Evolutionary conservation across 139 green algal species (phyloP).

Genomic region (Bryopsis sp.): DNA sequence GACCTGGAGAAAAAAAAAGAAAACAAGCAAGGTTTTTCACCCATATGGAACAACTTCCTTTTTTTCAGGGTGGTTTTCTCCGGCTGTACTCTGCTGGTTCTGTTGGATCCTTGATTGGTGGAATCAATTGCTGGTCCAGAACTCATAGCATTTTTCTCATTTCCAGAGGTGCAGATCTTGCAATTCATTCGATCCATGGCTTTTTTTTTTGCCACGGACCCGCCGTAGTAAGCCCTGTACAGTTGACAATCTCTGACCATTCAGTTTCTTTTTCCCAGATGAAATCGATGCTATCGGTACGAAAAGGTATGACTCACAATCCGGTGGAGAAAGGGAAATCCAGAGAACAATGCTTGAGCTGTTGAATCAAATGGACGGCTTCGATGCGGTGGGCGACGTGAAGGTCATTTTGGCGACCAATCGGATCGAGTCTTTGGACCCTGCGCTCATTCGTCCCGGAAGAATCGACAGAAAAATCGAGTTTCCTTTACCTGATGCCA

Average conservation of each 20-base stretch:
- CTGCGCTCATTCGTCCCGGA: constrained; percentile 90
- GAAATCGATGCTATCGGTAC: constrained; percentile 98
- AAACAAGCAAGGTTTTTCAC: too few species aligned
- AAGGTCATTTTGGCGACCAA: constrained; percentile 99
- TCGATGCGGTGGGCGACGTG: constrained; percentile 88
- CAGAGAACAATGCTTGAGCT: constrained; percentile 98
- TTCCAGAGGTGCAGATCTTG: too few species aligned
- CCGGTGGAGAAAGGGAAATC: constrained; percentile 93
- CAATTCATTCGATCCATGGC: too few species aligned
- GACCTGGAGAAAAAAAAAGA: too few species aligned
- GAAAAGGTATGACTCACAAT: constrained; percentile 90
- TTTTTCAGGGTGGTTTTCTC: too few species aligned
- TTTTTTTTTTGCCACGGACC: neutral
- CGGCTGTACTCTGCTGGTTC: too few species aligned
- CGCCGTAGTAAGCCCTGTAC: too few species aligned
- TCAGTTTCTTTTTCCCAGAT: constrained; percentile 50
- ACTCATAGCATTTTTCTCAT: too few species aligned
- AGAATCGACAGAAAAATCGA: constrained; percentile 83
- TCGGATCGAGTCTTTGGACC: constrained; percentile 93
- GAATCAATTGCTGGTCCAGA: too few species aligned
- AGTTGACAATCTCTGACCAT: too few species aligned
- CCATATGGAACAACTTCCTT: too few species aligned
- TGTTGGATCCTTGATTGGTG: too few species aligned
- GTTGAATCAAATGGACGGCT: constrained; percentile 97
- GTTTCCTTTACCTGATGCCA: constrained; percentile 96